Percentiles rank a stretch among this genome's conserved stretches.
Conservation (phyloP, 108 stramenopile genomes). For the Bacterosira constricta region DNA sequence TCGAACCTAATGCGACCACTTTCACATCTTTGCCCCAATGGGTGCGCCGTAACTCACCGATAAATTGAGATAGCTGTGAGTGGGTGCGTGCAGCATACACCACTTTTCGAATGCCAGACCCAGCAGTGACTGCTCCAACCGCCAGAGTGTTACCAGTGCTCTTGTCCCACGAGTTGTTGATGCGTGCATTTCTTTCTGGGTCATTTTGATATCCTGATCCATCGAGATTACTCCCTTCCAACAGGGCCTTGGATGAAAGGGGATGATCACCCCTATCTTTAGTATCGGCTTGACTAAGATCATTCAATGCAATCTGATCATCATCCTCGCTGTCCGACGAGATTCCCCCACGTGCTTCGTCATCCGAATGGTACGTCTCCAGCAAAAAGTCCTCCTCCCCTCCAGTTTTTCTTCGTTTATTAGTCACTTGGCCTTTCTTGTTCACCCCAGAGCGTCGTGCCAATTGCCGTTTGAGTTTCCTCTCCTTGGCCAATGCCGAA, state of each 20-base stretch:
- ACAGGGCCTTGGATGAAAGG: conserved; percentile 34
- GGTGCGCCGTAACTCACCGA: conserved; percentile 80
- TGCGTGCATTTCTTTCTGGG: conserved; percentile 24
- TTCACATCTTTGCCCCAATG: conserved; percentile 66
- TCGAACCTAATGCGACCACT: conserved; percentile 87
- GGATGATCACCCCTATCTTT: neutral
- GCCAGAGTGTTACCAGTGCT: conserved; percentile 1
- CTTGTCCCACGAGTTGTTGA: neutral
- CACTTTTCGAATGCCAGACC: conserved; percentile 69
- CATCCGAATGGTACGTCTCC: conserved; percentile 58
- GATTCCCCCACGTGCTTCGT: conserved; percentile 12
- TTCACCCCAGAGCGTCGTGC: neutral
- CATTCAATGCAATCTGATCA: conserved; percentile 14
- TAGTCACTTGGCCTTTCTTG: neutral
- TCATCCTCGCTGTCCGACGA: conserved; percentile 25
- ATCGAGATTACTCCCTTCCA: conserved; percentile 60
- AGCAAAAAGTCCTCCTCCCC: conserved; percentile 51
- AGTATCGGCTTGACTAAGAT: neutral
- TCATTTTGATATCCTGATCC: conserved; percentile 53
- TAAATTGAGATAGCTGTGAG: conserved; percentile 97
- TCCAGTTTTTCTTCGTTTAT: conserved; percentile 6
- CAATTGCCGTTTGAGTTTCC: conserved; percentile 31
- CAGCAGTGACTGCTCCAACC: conserved; percentile 56
- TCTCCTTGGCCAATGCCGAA: conserved; percentile 23
- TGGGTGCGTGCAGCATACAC: conserved; percentile 95